phyloP scores from a whole-genome alignment of 768 basidiomycete genomes.

The Boletus subparvulus region DNA sequence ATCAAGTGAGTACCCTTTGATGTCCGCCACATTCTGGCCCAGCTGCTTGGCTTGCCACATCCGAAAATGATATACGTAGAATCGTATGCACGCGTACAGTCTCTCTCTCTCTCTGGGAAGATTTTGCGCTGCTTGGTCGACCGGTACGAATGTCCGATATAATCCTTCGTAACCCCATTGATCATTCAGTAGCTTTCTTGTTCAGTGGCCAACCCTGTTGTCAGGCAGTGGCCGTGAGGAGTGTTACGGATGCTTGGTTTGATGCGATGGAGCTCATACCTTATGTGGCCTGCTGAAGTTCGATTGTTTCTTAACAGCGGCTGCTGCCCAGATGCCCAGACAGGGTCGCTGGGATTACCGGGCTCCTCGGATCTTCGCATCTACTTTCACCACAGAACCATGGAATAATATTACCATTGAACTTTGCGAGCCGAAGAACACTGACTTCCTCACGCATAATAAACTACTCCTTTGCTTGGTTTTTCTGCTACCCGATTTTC shows the following conservation, averaged over 20 bases:
- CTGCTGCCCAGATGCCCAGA: neutral
- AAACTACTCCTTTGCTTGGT: neutral
- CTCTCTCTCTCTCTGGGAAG: slow-evolving; percentile 81
- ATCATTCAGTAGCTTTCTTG: slow-evolving; percentile 61
- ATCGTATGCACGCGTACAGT: slow-evolving; percentile 84
- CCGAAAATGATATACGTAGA: slow-evolving; percentile 86
- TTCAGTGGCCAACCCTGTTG: slow-evolving; percentile 80
- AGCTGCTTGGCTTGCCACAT: slow-evolving; percentile 75
- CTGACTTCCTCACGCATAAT: neutral
- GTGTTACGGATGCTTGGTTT: slow-evolving; percentile 67
- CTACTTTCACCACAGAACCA: neutral
- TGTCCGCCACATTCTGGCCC: slow-evolving; percentile 4
- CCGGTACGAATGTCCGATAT: slow-evolving; percentile 66
- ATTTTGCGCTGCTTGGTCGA: slow-evolving; percentile 82
- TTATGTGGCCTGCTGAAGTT: neutral
- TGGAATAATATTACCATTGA: neutral
- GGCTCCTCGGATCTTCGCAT: neutral
- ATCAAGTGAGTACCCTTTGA: neutral
- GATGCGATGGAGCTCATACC: slow-evolving; percentile 15
- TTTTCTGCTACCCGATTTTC: neutral
- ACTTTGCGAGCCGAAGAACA: neutral
- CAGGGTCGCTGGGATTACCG: neutral
- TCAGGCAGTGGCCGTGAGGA: slow-evolving; percentile 44
- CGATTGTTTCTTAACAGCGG: neutral
- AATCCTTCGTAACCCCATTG: slow-evolving; percentile 9